These are phyloP conservation scores for Ilyonectria mors-panacis DNA, from an alignment of 2,329 filamentous ascomycete genomes.

Conservation along the genomic window DNA sequence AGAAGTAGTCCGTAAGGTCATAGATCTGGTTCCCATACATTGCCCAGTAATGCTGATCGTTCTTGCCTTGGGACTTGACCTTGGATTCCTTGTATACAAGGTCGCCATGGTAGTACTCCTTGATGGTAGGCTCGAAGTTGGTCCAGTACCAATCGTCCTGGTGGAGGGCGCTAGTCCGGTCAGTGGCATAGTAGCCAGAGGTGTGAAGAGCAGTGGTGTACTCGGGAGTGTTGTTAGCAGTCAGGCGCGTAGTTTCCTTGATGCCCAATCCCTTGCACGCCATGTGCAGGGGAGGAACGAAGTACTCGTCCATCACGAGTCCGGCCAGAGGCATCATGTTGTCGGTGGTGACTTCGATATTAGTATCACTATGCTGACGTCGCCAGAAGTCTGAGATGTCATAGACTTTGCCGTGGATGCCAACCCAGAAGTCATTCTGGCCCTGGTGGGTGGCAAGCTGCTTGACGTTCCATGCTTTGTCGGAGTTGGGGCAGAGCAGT, in stretches of 20 bases:
- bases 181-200: slow-evolving; percentile 74
- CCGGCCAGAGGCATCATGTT: slow-evolving; percentile 87
- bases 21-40: slow-evolving; percentile 84
- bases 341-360: slow-evolving; percentile 70
- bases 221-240: slow-evolving; percentile 75
- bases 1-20: slow-evolving; percentile 93
- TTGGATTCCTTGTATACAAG: slow-evolving; percentile 78
- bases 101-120: slow-evolving; percentile 88
- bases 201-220: slow-evolving; percentile 74
- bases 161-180: slow-evolving; percentile 71
- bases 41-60: slow-evolving; percentile 82
- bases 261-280: slow-evolving; percentile 83
- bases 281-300: slow-evolving; percentile 81
- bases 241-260: slow-evolving; percentile 68
- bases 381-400: slow-evolving; percentile 93
- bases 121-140: slow-evolving; percentile 83
- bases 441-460: slow-evolving; percentile 81
- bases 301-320: slow-evolving; percentile 86
- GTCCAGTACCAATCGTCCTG: slow-evolving; percentile 83
- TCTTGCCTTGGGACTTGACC: slow-evolving; percentile 76
- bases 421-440: slow-evolving; percentile 87
- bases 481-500: slow-evolving; percentile 88
- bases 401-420: slow-evolving; percentile 89
- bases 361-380: slow-evolving; percentile 83
- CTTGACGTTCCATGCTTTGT: slow-evolving; percentile 86